A percentile compares a stretch with the other conserved stretches of the same genome.
These are phyloP conservation scores for Venturia pyrina DNA, from an alignment of 2,329 filamentous ascomycete genomes.

Conservation along the genomic window DNA sequence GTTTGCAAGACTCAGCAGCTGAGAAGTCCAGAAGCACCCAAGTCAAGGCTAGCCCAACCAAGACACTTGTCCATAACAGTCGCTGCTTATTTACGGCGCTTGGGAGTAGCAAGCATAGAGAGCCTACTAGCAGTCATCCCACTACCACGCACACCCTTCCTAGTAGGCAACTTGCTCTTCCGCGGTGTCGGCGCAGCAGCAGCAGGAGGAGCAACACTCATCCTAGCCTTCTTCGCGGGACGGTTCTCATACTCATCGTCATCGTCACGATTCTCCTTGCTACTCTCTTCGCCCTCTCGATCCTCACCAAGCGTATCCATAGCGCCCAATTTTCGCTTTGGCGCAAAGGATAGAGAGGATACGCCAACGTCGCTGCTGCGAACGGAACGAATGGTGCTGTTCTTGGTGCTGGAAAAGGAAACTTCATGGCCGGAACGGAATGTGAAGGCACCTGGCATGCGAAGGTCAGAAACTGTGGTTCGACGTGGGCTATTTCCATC, in stretches of 20 bases:
- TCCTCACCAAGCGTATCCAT: conserved; percentile 10
- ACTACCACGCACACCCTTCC: conserved; percentile 19
- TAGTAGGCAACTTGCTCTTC: conserved; percentile 4
- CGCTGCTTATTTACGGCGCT: conserved; percentile 15
- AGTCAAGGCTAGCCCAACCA: background rate
- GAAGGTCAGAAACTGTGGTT: conserved; percentile 17
- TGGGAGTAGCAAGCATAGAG: conserved; percentile 29
- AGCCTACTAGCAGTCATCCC: conserved; percentile 28
- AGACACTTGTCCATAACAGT: background rate
- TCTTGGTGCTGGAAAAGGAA: conserved; percentile 24
- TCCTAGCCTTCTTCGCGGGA: conserved; percentile 14
- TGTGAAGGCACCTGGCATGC: conserved; percentile 34
- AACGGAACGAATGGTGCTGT: conserved; percentile 30
- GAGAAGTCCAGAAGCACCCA: background rate
- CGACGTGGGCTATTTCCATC: conserved; percentile 15
- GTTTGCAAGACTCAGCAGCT: background rate
- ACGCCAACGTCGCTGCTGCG: conserved; percentile 31
- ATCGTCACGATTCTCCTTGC: conserved; percentile 11
- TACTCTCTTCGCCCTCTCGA: background rate
- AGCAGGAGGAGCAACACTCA: conserved; percentile 4
- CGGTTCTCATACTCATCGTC: conserved; percentile 15
- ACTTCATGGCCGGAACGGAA: conserved; percentile 37
- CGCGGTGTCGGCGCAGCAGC: background rate
- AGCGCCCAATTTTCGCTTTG: conserved; percentile 20
- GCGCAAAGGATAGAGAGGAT: conserved; percentile 14